A percentile compares a stretch with the other conserved stretches of the same genome.
Conservation (phyloP, 305 asterid species). For the Fraxinus xanthoxyloides region DNA sequence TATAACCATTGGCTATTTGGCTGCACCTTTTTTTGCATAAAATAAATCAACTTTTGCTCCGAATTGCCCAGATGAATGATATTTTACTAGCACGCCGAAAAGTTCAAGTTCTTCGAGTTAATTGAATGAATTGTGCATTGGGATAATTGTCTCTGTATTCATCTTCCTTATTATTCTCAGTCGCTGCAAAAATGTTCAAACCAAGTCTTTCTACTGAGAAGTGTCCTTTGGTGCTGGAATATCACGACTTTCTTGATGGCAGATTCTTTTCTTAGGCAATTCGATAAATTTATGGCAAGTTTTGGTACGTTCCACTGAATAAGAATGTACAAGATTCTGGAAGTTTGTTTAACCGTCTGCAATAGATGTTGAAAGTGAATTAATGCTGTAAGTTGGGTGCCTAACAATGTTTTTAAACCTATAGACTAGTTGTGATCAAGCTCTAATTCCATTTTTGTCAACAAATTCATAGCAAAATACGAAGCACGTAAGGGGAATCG, state of each 20-base stretch:
- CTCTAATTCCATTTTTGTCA: not conserved
- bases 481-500: no score
- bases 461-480: not conserved
- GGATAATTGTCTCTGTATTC: no score
- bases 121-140: constrained; percentile 12
- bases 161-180: no score
- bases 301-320: not conserved
- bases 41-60: constrained; percentile 55
- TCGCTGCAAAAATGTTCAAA: not conserved
- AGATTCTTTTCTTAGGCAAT: no score
- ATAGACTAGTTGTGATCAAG: not conserved
- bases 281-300: not conserved
- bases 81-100: constrained; percentile 40
- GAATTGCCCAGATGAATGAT: constrained; percentile 57
- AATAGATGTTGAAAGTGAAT: not conserved
- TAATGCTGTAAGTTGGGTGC: no score
- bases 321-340: not conserved
- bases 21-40: constrained; percentile 34
- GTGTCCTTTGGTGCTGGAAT: no score
- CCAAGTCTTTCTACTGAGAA: not conserved
- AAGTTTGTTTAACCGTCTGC: not conserved
- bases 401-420: no score
- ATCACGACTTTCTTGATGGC: no score
- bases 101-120: constrained; percentile 58
- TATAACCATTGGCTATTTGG: no score